Evolutionary conservation across 139 green algal genomes (phyloP).

Genomic region (Nannochloris sp.): DNA sequence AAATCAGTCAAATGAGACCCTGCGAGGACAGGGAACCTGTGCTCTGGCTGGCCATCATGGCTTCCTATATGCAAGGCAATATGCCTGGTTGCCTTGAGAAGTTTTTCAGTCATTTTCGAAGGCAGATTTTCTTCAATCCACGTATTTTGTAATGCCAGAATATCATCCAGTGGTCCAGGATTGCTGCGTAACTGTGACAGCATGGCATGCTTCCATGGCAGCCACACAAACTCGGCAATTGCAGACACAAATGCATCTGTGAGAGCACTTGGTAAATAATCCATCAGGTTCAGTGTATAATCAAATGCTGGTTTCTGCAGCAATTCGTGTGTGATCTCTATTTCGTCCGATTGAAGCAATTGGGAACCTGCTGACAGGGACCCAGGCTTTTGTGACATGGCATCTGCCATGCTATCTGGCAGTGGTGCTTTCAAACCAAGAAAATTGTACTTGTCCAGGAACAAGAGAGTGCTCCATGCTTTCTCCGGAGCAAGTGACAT

Average conservation of each 20-base stretch:
- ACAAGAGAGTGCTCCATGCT: constrained; percentile 79
- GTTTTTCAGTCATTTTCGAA: constrained; percentile 52
- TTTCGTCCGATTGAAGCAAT: constrained; percentile 1
- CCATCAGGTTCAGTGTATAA: constrained; percentile 20
- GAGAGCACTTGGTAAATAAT: constrained; percentile 61
- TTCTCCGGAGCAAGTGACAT: constrained; percentile 53
- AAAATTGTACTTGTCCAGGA: constrained; percentile 72
- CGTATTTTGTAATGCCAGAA: constrained; percentile 22
- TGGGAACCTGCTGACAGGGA: constrained; percentile 23
- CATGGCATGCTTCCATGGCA: constrained; percentile 64
- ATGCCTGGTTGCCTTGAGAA: constrained; percentile 40
- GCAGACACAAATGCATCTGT: constrained; percentile 52
- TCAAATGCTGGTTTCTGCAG: constrained; percentile 24
- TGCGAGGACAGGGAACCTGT: constrained; percentile 67
- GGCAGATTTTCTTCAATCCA: constrained; percentile 43
- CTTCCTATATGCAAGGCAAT: constrained; percentile 26
- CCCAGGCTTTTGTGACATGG: constrained; percentile 18
- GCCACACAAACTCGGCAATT: constrained; percentile 78
- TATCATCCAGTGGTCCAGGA: not conserved
- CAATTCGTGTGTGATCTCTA: constrained; percentile 13
- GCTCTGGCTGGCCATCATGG: constrained; percentile 32
- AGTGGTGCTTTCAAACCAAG: constrained; percentile 41
- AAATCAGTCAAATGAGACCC: constrained; percentile 65
- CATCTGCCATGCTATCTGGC: constrained; percentile 11
- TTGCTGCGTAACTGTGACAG: not conserved